Percentiles rank a stretch among this genome's conserved stretches.
Conservation (phyloP, 805 yeast species). For the Wickerhamomyces bovis region DNA sequence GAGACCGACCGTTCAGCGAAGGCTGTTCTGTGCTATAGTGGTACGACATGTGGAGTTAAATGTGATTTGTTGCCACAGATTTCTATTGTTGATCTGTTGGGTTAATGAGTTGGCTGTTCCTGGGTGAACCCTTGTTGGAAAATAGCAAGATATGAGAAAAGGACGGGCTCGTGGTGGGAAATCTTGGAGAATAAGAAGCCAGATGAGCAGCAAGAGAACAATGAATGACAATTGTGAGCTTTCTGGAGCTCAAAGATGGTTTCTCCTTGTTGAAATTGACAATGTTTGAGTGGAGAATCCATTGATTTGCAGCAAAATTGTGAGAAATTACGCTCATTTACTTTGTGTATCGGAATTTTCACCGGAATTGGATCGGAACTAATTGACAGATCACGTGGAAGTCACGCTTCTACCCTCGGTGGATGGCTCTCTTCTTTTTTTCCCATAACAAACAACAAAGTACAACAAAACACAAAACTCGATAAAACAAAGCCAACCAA, state of each 20-base stretch:
- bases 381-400: not conserved
- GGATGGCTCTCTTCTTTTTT: too few species aligned
- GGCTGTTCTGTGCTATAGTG: slow-evolving; percentile 21
- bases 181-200: too few species aligned
- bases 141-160: too few species aligned
- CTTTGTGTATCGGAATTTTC: not conserved
- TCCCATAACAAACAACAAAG: too few species aligned
- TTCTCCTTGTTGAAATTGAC: not conserved
- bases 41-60: slow-evolving; percentile 14
- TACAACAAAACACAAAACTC: not conserved
- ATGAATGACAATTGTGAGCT: too few species aligned
- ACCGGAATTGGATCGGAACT: not conserved
- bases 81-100: not conserved
- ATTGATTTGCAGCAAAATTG: not conserved
- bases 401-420: too few species aligned
- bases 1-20: slow-evolving; percentile 12
- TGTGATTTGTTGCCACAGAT: not conserved
- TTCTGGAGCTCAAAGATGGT: not conserved
- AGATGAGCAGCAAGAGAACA: too few species aligned
- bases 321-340: too few species aligned
- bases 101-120: not conserved
- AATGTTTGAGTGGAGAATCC: not conserved
- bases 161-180: too few species aligned
- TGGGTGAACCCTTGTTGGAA: not conserved
- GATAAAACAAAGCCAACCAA: not conserved